Evolutionary conservation across 2,329 filamentous ascomycete species (phyloP), one percentile per base, ranked within the genome.

Genomic region (Sphaerulina vaccinii): DNA sequence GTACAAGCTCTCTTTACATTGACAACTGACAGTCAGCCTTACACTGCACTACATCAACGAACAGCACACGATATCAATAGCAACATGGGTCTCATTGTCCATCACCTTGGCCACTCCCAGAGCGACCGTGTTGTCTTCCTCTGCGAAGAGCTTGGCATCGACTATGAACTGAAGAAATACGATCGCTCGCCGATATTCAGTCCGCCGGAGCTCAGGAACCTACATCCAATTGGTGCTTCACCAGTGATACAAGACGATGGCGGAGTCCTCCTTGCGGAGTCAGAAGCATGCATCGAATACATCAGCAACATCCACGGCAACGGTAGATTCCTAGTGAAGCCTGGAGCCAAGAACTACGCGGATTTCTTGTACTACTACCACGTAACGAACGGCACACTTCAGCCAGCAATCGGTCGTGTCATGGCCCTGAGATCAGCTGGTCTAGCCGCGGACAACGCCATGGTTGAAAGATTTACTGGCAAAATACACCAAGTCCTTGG

Each of bases 91-190:
- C 68, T 73, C 10, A 64, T 62, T 4, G 65, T 81, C 65, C 62
- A 67, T 48, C 56, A 70, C 51, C 60, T 67, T 11, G 41, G 62
- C 4, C 57, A 73, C 64, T 82, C 80, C 9, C 82, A 86, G 64
- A 84, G 82, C 29, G 83, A 86, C 65, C 81, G 84, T 35, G 74
- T 86, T 45, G 70, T 79, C 62, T 86, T 80, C 77, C 77, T 86
- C 39, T 81, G 81, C 65, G 83, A 87, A 66, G 84, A 87, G 66
- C 78, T 86, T 15, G 66, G 68, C 41, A 67, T 87, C 45, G 63
- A 71, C 2, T 86, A 86, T 64, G 62, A 71, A 1, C 66, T 81
- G 9, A 70, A 71, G 51, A 67, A 70, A 35, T 73, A 82, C 70
- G 54, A 71, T 44, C 75, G 78, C 37, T 62, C 62, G 6, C 77